Base-by-base conservation (phyloP, 2,329 filamentous ascomycete species). In the Neonectria ditissima region DNA sequence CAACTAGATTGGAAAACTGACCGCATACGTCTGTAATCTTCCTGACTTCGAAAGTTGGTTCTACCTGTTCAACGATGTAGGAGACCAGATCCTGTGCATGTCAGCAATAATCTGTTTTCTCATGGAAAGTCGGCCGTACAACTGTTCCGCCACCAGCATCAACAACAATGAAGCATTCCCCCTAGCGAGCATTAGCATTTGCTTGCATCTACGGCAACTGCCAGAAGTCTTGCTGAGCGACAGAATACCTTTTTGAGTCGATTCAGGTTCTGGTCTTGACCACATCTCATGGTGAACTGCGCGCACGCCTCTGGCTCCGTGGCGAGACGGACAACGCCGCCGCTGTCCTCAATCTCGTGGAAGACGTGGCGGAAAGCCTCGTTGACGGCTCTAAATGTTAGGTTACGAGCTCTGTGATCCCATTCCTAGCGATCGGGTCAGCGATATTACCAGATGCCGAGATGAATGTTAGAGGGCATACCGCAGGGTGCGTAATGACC, bases 91-190 rank as follows among this genome's bases (percentile, higher is more conserved):
- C 65, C 62, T 65, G 39, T 9, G 5, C 13, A 13, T 11, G 34
- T 20, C 13, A 47, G 24, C 20, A 51, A 14, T 5, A 26, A 37
- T 11, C 18, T 2, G 11, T 22, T 14, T 18, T 30, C 26, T n/a
- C 4, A 45, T 44, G 5, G 4, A 13, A 30, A 18, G 13, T 6
- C 18, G 9, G 13, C 48, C 65, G 41, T 45, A 67, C 65, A 4
- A 67, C 65, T 59, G 65, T 67, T 14, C 65, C 65, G 16, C 65
- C 65, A 4, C 65, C 65, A 13, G 65, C 65, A 32, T 67, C 65
- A 14, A 67, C 62, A 11, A 67, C 62, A 1, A 67, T 61, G 47
- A 67, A 67, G 22, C 57, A 59, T 47, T 67, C 50, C 16, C 58
- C 55, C 65, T 67, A 20, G 41, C 1, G 14, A 48, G 16, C 8